Conservation (phyloP, 371 early-diverging fungal genomes). For the Mortierella sp. region DNA sequence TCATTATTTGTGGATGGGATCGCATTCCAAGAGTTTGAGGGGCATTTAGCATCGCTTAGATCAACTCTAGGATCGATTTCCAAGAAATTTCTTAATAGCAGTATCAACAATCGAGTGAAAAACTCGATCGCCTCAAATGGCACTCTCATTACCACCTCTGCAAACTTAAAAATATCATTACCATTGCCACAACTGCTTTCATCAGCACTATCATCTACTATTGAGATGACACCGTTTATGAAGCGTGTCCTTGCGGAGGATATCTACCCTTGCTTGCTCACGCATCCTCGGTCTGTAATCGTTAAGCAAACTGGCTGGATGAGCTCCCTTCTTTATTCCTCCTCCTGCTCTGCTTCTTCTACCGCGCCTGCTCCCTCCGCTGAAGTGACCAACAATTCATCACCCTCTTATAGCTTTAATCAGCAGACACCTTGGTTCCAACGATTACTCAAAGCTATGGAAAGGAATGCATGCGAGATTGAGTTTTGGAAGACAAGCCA, state of each 20-base stretch:
- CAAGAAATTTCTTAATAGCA: slow-evolving; percentile 4
- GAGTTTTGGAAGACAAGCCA: slow-evolving; percentile 20
- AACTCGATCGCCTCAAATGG: neutral
- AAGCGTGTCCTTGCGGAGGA: slow-evolving; percentile 87
- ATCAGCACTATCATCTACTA: neutral
- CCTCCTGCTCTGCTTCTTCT: slow-evolving; percentile 1
- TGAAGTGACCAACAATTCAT: neutral
- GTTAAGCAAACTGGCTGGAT: slow-evolving; percentile 27
- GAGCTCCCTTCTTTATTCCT: slow-evolving; percentile 16
- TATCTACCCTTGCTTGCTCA: slow-evolving; percentile 84
- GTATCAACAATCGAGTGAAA: neutral
- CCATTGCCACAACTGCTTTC: slow-evolving; percentile 24
- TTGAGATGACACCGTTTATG: slow-evolving; percentile 78
- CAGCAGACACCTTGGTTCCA: slow-evolving; percentile 21
- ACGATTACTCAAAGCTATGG: slow-evolving; percentile 38
- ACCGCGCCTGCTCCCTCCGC: neutral
- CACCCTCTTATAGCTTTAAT: neutral
- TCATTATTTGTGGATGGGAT: slow-evolving; percentile 35
- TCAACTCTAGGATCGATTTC: neutral
- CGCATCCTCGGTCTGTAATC: slow-evolving; percentile 1
- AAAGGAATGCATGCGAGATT: slow-evolving; percentile 44
- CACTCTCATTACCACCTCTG: neutral
- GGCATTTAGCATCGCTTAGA: slow-evolving; percentile 27
- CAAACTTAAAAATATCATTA: slow-evolving; percentile 61
- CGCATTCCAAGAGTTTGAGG: slow-evolving; percentile 40